phyloP scores from a whole-genome alignment of 768 basidiomycete species.

The Lentinus tigrinus region DNA sequence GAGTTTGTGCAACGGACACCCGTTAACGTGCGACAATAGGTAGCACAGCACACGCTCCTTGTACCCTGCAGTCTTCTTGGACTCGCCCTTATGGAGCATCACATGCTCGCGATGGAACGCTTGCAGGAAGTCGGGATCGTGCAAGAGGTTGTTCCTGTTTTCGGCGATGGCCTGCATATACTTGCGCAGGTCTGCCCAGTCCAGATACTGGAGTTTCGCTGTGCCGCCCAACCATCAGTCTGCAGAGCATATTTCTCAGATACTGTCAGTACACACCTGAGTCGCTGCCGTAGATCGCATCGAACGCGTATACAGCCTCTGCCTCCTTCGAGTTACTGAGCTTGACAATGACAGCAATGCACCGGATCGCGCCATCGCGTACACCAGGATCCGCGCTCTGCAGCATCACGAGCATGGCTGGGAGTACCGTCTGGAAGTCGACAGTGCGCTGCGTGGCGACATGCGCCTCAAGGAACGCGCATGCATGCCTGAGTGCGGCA shows the following conservation, averaged over 20 bases:
- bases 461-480: slow-evolving; percentile 81
- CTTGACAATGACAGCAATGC: slow-evolving; percentile 47
- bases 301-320: slow-evolving; percentile 66
- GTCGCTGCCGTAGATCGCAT: slow-evolving; percentile 65
- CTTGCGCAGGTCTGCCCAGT: slow-evolving; percentile 57
- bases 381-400: slow-evolving; percentile 41
- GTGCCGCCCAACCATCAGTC: slow-evolving; percentile 25
- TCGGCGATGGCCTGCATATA: slow-evolving; percentile 55
- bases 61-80: slow-evolving; percentile 56
- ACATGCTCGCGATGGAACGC: slow-evolving; percentile 62
- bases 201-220: slow-evolving; percentile 63
- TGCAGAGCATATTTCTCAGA: background rate
- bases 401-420: slow-evolving; percentile 63
- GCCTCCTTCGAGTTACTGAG: slow-evolving; percentile 37
- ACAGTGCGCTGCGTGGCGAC: slow-evolving; percentile 46
- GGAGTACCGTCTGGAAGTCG: slow-evolving; percentile 82
- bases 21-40: slow-evolving; percentile 75
- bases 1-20: slow-evolving; percentile 46
- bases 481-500: slow-evolving; percentile 70
- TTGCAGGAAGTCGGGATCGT: slow-evolving; percentile 58
- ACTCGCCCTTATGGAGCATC: slow-evolving; percentile 45
- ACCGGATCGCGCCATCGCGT: slow-evolving; percentile 55
- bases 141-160: slow-evolving; percentile 53
- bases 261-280: slow-evolving; percentile 43
- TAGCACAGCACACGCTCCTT: slow-evolving; percentile 73